A percentile compares a stretch with the other conserved stretches of the same genome.
Conservation (phyloP, 192 early-diverging fungal genomes). For the Backusella westeae region DNA sequence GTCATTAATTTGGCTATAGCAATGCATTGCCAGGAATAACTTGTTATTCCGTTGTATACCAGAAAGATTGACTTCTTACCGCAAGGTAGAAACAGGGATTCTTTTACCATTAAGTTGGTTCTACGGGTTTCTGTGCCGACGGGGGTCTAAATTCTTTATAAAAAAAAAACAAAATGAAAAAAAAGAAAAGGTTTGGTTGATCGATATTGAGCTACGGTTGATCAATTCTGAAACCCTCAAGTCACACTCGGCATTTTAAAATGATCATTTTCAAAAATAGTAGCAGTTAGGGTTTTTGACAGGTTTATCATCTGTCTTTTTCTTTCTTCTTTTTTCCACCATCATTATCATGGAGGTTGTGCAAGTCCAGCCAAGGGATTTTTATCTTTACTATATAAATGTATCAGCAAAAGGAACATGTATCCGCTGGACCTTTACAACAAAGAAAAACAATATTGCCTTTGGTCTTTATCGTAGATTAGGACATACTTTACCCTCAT, state of each 20-base stretch:
- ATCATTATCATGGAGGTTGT: conserved; percentile 73
- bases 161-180: conserved; percentile 5
- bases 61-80: conserved; percentile 18
- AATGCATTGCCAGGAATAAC: conserved; percentile 32
- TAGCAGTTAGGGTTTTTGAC: neutral
- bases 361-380: conserved; percentile 66
- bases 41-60: conserved; percentile 19
- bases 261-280: neutral
- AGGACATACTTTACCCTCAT: conserved; percentile 1
- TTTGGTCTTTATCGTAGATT: conserved; percentile 72
- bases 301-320: neutral
- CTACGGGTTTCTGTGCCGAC: conserved; percentile 23
- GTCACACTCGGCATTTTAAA: neutral
- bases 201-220: too few relatives aligned
- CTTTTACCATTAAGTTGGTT: conserved; percentile 20
- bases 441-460: conserved; percentile 84
- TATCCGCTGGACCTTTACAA: conserved; percentile 88
- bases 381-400: conserved; percentile 79
- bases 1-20: conserved; percentile 17
- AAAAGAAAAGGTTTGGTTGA: neutral
- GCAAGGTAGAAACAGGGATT: conserved; percentile 11
- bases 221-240: neutral
- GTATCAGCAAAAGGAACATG: conserved; percentile 72
- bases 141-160: conserved; percentile 9
- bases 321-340: neutral